Percentiles rank a stretch among this genome's conserved stretches.
Evolutionary conservation across 1,284 basidiomycete species (phyloP).

Genomic region (Puccinia polysora): DNA sequence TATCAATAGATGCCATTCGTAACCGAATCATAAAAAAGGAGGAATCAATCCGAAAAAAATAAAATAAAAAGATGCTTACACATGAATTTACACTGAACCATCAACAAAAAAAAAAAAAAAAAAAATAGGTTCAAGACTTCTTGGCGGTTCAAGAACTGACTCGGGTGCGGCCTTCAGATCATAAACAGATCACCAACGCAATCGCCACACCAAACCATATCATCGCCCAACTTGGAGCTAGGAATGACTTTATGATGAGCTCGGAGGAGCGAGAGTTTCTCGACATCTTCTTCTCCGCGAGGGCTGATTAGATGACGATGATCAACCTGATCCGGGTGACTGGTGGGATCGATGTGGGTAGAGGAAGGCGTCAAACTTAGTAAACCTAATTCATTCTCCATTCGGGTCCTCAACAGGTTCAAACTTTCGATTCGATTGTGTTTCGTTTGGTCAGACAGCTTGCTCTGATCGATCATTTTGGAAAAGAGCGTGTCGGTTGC

Average conservation of each 20-base stretch:
- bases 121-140: neutral
- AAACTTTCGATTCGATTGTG: conserved; percentile 36
- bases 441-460: conserved; percentile 28
- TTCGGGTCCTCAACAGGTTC: conserved; percentile 26
- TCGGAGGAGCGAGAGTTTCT: neutral
- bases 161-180: conserved; percentile 4
- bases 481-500: conserved; percentile 6
- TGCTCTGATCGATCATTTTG: conserved; percentile 35
- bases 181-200: conserved; percentile 43
- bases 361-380: neutral
- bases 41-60: neutral
- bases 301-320: neutral
- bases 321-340: neutral
- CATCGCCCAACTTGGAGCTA: conserved; percentile 30
- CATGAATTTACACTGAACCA: neutral
- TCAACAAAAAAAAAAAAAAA: conserved; percentile 2
- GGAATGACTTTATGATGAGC: neutral
- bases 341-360: neutral
- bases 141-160: neutral
- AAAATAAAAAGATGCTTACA: neutral
- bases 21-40: no score
- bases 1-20: no score
- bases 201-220: conserved; percentile 43
- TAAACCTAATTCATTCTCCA: conserved; percentile 39
- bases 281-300: neutral